Conservation (phyloP, 495 filamentous ascomycete species). For the Neurospora sp. region DNA sequence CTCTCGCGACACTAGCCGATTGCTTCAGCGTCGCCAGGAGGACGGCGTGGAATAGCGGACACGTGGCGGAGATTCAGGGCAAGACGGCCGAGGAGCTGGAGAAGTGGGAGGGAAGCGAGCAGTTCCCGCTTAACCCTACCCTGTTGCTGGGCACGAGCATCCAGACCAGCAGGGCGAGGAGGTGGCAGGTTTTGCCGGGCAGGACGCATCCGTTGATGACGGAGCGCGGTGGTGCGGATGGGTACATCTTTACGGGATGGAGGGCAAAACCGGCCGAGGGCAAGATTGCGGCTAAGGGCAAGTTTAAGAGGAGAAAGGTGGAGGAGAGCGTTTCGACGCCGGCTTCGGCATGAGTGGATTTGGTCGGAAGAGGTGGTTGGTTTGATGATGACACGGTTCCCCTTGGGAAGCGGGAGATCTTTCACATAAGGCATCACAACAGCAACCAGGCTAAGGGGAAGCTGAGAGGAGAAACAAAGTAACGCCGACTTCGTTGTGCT, state of each 20-base stretch:
- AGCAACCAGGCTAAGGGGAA: background rate
- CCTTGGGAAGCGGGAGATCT: background rate
- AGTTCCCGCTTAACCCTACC: constrained; percentile 78
- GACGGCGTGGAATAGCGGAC: constrained; percentile 51
- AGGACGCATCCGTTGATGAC: constrained; percentile 94
- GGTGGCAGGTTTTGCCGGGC: constrained; percentile 86
- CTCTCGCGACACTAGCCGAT: constrained; percentile 64
- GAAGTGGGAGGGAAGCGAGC: constrained; percentile 46
- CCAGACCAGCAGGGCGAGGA: constrained; percentile 62
- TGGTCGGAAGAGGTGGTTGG: background rate
- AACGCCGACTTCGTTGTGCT: background rate
- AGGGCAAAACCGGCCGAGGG: constrained; percentile 69
- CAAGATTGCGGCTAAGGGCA: constrained; percentile 73
- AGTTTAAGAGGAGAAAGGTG: constrained; percentile 52
- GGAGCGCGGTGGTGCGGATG: constrained; percentile 74
- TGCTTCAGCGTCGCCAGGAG: constrained; percentile 66
- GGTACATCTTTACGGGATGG: constrained; percentile 78
- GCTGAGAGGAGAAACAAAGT: background rate
- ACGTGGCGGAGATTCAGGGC: constrained; percentile 25
- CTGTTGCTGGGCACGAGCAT: constrained; percentile 68
- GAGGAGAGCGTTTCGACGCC: constrained; percentile 25
- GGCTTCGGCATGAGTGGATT: constrained; percentile 4
- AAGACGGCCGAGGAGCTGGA: constrained; percentile 30
- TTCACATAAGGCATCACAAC: background rate
- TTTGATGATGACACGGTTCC: background rate